A percentile compares a stretch with the other conserved stretches of the same genome.
Evolutionary conservation across 108 stramenopile genomes (phyloP).

Genomic region (Conticribra weissflogii): DNA sequence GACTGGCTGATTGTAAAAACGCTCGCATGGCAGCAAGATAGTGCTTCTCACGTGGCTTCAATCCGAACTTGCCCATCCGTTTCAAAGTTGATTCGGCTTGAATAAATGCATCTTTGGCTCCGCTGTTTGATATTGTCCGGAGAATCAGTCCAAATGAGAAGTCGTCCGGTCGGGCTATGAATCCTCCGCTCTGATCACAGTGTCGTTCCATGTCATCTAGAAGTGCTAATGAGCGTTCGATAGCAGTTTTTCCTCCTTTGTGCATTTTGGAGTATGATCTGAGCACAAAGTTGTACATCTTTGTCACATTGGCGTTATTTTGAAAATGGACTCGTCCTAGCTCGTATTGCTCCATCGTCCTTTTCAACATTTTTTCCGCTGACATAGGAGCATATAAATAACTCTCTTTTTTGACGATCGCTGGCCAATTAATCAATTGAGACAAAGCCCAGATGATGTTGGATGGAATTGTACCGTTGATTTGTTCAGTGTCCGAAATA

Average conservation of each 20-base stretch:
- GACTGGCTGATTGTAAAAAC: slow-evolving; percentile 16
- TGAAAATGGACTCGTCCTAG: slow-evolving; percentile 24
- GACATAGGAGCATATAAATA: slow-evolving; percentile 16
- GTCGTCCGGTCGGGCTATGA: slow-evolving; percentile 29
- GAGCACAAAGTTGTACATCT: slow-evolving; percentile 42
- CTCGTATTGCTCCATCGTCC: slow-evolving; percentile 24
- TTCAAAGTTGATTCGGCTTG: slow-evolving; percentile 17
- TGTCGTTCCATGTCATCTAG: slow-evolving; percentile 35
- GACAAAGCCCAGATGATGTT: slow-evolving; percentile 39
- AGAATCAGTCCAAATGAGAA: slow-evolving; percentile 40
- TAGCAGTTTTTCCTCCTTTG: slow-evolving; percentile 17
- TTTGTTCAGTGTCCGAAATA: not conserved
- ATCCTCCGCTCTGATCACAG: slow-evolving; percentile 24
- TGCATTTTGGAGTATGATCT: slow-evolving; percentile 30
- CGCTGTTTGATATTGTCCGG: slow-evolving; percentile 35
- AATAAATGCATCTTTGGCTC: slow-evolving; percentile 3
- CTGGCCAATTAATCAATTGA: slow-evolving; percentile 36
- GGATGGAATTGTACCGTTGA: slow-evolving; percentile 34
- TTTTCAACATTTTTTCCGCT: slow-evolving; percentile 13
- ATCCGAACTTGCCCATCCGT: slow-evolving; percentile 27
- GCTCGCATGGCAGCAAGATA: slow-evolving; percentile 35
- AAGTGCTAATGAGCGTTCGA: slow-evolving; percentile 22
- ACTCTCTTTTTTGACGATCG: slow-evolving; percentile 11
- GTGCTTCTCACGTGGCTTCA: slow-evolving; percentile 36
- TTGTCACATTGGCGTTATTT: slow-evolving; percentile 20